These are phyloP conservation scores for Clathrospora elynae DNA, from an alignment of 2,329 filamentous ascomycete species.

Conservation along the genomic window DNA sequence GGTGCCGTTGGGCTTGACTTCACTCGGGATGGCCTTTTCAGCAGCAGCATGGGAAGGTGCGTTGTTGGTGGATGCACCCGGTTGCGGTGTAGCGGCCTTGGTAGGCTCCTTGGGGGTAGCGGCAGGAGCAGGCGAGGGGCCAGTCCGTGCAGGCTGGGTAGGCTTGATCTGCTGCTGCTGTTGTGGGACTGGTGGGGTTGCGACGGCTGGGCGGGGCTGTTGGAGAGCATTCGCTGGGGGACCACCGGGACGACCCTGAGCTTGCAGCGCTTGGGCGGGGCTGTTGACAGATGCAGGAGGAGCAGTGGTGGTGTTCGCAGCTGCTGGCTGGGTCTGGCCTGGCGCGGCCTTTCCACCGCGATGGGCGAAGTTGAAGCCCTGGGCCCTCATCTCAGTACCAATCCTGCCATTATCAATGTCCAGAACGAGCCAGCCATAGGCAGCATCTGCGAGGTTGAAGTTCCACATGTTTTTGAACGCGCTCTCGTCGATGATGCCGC, in stretches of 20 bases:
- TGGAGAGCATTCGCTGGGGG: slow-evolving; percentile 44
- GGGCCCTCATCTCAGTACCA: slow-evolving; percentile 96
- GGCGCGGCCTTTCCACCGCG: slow-evolving; percentile 73
- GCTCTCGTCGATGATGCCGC: slow-evolving; percentile 94
- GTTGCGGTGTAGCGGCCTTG: slow-evolving; percentile 59
- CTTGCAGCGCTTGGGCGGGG: slow-evolving; percentile 46
- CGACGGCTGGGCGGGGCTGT: slow-evolving; percentile 38
- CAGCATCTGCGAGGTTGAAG: slow-evolving; percentile 96
- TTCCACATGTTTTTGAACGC: slow-evolving; percentile 99
- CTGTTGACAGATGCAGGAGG: slow-evolving; percentile 49
- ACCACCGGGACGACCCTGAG: slow-evolving; percentile 38
- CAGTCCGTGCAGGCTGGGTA: slow-evolving; percentile 46
- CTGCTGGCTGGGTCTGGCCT: slow-evolving; percentile 47
- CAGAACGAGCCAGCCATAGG: slow-evolving; percentile 92
- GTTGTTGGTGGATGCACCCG: slow-evolving; percentile 39
- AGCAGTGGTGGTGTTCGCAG: slow-evolving; percentile 41
- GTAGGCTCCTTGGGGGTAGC: slow-evolving; percentile 51
- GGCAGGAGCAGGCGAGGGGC: slow-evolving; percentile 49
- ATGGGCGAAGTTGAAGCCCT: slow-evolving; percentile 99
- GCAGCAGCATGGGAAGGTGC: slow-evolving; percentile 43
- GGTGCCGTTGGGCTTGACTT: slow-evolving; percentile 58
- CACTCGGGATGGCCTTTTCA: slow-evolving; percentile 50
- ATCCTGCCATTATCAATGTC: slow-evolving; percentile 96
- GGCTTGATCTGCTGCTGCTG: slow-evolving; percentile 52
- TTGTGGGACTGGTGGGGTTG: slow-evolving; percentile 45